Base-by-base conservation (phyloP, 1,284 basidiomycete species). In the Inonotus hispidus region DNA sequence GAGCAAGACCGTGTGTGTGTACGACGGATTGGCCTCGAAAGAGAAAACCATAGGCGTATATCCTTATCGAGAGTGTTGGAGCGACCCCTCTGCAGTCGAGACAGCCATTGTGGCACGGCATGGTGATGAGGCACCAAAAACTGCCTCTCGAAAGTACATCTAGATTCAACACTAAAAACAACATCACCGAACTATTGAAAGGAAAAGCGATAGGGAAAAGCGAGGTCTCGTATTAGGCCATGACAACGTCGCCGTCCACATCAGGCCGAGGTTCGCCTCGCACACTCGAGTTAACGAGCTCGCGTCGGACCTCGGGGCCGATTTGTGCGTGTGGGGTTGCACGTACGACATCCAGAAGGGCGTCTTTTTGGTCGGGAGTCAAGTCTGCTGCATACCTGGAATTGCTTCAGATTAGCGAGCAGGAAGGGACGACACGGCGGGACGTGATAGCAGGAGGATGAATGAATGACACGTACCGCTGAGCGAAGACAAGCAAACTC, bases 291-390 rank as follows among this genome's bases (percentile, higher is more conserved):
- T 82, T 88, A 56, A 89, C 79, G 38, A 92, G 75, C 72, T 99
- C 97, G 65, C 97, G 77, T 66, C 97, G 82, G 60, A 99, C 88
- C 74, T 99, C 97, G 0, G 87, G 80, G 49, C 91, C 84, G 69
- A 99, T 98, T 68, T 95, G 90, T 1, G 88, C 80, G 72, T 99
- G 97, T 10, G 88, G 85, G 56, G 93, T 90, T 2, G 85, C 89
- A 37, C 95, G 84, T 58, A 97, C 82, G 45, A 98, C 92, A 69
- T 99, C 97, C 59, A 98, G 76, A n/a, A 99, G 77, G 0, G 96
- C 95, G 69, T 97, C 93, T 73, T 98, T 99, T 72, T 99, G 97
- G 73, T 99, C 96, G 0, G 92, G 91, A 0, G 97, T 98, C 66
- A 99, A 73, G 74, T 99, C 96, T n/a, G 92, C 87, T 38, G 93